Evolutionary conservation across 441 rosid species (phyloP).

Genomic region (Corymbia citriodora): DNA sequence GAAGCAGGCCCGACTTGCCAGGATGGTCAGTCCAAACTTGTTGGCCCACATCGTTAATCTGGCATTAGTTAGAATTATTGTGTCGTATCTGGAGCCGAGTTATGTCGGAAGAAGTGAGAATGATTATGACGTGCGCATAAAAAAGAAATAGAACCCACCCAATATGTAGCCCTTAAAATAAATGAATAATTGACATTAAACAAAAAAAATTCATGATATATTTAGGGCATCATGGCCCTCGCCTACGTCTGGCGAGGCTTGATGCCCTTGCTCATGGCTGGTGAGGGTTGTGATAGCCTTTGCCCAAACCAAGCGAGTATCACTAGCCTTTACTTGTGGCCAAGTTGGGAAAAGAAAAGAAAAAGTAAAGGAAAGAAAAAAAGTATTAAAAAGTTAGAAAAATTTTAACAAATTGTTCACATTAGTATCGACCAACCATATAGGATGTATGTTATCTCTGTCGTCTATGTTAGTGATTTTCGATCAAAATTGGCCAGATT

Average conservation of each 20-base stretch:
- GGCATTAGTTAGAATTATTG: background rate
- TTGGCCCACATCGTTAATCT: background rate
- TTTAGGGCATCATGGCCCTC: background rate
- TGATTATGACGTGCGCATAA: background rate
- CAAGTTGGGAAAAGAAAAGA: fast-evolving
- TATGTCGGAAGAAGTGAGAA: background rate
- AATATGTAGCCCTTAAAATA: background rate
- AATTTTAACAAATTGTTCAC: fast-evolving
- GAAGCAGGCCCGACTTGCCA: background rate
- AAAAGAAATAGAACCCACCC: background rate
- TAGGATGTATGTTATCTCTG: no score
- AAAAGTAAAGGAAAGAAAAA: no score
- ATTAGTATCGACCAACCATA: fast-evolving
- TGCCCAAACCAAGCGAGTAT: background rate
- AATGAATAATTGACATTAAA: background rate
- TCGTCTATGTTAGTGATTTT: fast-evolving
- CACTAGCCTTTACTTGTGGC: background rate
- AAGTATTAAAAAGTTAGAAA: no score
- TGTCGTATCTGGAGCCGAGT: background rate
- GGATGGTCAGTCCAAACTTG: background rate
- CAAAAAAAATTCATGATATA: background rate
- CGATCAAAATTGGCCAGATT: fast-evolving
- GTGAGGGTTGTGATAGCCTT: background rate
- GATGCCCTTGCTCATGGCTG: fast-evolving
- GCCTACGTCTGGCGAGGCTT: background rate